Percentiles rank a stretch among this genome's conserved stretches.
Evolutionary conservation across 148 eudicot species (phyloP).

Genomic region (Camellia lanceoleosa): DNA sequence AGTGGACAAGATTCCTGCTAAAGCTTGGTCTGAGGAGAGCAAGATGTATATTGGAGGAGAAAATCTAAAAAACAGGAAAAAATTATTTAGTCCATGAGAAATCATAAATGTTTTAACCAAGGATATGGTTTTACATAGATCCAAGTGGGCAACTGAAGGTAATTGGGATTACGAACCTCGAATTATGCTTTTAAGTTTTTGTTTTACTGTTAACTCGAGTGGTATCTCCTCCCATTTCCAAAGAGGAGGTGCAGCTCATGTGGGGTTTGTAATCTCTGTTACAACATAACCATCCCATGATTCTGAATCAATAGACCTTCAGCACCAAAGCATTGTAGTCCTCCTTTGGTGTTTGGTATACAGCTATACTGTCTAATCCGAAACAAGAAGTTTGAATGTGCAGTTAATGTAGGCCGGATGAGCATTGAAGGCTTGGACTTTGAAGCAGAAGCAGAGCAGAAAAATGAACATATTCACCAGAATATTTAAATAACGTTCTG

Average conservation of each 20-base stretch:
- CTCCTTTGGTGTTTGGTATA: not conserved
- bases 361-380: not conserved
- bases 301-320: not conserved
- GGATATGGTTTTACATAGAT: constrained; percentile 2
- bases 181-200: no score
- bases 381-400: constrained; percentile 13
- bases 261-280: no score
- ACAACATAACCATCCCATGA: no score
- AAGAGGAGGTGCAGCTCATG: no score
- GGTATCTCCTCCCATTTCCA: no score
- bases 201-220: no score
- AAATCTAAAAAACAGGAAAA: no score
- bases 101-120: not conserved
- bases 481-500: not conserved
- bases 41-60: no score
- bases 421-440: constrained; percentile 66
- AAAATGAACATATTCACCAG: not conserved
- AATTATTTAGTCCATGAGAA: not conserved
- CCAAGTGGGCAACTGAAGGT: not conserved
- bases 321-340: not conserved
- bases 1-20: no score
- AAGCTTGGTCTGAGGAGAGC: no score
- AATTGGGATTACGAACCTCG: no score
- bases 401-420: constrained; percentile 91
- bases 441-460: constrained; percentile 33